Evolutionary conservation across 768 basidiomycete genomes (phyloP), one percentile per base, ranked within the genome.

Genomic region (Boletus sp.): DNA sequence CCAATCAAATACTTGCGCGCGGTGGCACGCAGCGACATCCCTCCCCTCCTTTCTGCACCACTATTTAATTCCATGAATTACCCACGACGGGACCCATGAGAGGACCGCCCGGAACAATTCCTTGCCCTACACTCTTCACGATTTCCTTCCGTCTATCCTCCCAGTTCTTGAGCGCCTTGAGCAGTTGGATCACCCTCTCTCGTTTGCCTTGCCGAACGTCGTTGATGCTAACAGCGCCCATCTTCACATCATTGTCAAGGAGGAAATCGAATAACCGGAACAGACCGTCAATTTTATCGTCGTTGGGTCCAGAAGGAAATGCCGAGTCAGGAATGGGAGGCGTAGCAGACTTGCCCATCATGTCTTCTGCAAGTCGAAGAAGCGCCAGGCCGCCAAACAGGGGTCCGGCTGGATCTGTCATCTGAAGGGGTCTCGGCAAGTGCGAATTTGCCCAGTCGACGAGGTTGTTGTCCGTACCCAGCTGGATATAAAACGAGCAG

Each of bases 191-290:
- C 58, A 96, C 83, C 76, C 92, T 94, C 45, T 89, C 87, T 47
- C 84, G 78, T 68, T 89, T 91, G 32, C 90, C 92, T 58, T 84
- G 83, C 50, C 92, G 80, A 35, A 98, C 80, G 72, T 98, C 96
- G 68, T 96, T 96, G 74, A 97, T 95, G 64, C 90, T 94, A 33
- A 98, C 88, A 58, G 86, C 84, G 9, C 90, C 94, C 78, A 96
- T 91, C 74, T 89, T 89, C 55, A 95, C 86, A 48, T 94, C 94
- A 58, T 93, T 92, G 64, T 95, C 93, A 47, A 98, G 80, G 54
- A 97, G 73, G 73, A 92, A 94, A 73, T 98, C 95, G 73, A 97
- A 96, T 54, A 96, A 75, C 55, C 83, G 80, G 77, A 96, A 94
- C 30, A 96, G 76, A 15, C 94, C 92, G 29, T 93, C 91, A 14